Percentiles rank a stretch among this genome's conserved stretches.
Conservation (phyloP, 345 rosid genomes). For the Arabidopsis arenosa region DNA sequence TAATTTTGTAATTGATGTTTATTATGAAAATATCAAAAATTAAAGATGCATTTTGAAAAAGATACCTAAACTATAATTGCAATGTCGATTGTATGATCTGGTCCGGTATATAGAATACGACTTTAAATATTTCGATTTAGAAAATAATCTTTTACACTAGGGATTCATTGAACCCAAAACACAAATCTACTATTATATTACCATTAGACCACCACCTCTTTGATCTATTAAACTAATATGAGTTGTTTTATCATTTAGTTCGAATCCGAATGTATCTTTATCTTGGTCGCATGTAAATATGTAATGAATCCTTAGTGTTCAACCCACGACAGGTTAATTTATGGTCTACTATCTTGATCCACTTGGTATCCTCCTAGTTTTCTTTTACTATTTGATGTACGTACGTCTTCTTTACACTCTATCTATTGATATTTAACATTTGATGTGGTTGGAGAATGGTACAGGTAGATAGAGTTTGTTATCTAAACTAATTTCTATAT, state of each 20-base stretch:
- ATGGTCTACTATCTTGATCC: slow-evolving; percentile 29
- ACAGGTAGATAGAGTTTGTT: slow-evolving; percentile 20
- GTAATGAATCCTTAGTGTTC: slow-evolving; percentile 4
- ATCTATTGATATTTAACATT: no score
- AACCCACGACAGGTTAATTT: slow-evolving; percentile 14
- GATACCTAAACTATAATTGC: no score
- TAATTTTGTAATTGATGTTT: no score
- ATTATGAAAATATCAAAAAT: no score
- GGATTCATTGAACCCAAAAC: no score
- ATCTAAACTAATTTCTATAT: background rate
- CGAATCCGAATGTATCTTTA: background rate
- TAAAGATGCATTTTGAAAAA: no score
- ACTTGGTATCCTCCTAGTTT: slow-evolving; percentile 7
- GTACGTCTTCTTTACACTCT: slow-evolving; percentile 7
- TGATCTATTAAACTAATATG: background rate
- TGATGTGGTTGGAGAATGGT: background rate
- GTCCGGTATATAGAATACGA: no score
- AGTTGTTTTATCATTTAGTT: background rate
- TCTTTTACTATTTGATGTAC: background rate
- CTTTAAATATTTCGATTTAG: no score
- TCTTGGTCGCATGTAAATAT: background rate
- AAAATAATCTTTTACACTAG: no score
- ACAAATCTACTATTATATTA: no score
- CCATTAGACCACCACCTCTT: no score
- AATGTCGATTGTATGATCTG: no score